Evolutionary conservation across 1,284 basidiomycete genomes (phyloP), one percentile per base, ranked within the genome.

Genomic region (Trametes versicolor): DNA sequence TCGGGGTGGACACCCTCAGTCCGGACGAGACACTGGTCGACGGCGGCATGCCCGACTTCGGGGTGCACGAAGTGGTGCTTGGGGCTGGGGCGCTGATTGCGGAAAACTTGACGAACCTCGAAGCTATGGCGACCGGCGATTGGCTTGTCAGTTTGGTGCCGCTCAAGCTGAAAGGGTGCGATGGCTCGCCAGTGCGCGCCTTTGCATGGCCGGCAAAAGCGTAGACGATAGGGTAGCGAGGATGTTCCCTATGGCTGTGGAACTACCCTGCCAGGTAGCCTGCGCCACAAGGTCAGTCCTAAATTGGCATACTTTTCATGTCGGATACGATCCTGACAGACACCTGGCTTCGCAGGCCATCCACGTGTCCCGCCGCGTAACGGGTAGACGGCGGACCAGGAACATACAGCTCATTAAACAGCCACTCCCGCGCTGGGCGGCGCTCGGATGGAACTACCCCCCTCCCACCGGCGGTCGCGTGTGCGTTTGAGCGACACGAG

Each of bases 141-240:
- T 81, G 81, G 66, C 78, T 83, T 60, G 83, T 89, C 25, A 85
- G 81, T 63, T 70, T 91, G 48, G 74, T 85, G 19, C 91, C 90
- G 0, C 75, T 92, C 60, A 86, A 82, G 58, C 65, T 92, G 21
- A 75, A 76, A 7, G 83, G 80, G 1, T 79, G 82, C n/a, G 90
- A 92, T 71, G 91, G 87, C 8, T 86, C 88, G 0, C 89, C 90
- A 0, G 81, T 90, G 7, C 80, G 90, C 60, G 90, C 88, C 2
- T 87, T 84, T 64, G 90, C 86, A 9, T 86, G 83, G 79, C 60
- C 37, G 23, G 15, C 41, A 34, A 21, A n/a, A 2, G 27, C 13
- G 10, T 21, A 32, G 3, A 8, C 10, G 19, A n/a, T 19, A 15
- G 19, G 21, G 1, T 21, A 45, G 8, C 8, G 19, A 45, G 29